Percentiles rank a stretch among this genome's conserved stretches.
phyloP scores from a whole-genome alignment of 2,329 filamentous ascomycete genomes.

The Fusarium floridanum region DNA sequence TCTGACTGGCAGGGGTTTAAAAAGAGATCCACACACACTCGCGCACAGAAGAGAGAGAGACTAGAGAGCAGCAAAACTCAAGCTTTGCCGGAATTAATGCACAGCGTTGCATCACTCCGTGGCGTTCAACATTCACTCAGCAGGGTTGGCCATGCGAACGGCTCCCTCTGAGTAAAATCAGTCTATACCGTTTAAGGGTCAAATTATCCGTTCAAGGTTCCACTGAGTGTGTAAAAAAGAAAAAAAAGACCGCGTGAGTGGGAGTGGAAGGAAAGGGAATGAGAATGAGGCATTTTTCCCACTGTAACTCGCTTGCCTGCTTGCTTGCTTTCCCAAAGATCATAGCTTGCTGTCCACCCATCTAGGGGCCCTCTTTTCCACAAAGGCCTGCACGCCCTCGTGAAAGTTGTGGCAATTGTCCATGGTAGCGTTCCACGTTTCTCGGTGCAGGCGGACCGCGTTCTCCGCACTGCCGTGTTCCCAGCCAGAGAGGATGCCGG shows the following conservation, averaged over 20 bases:
- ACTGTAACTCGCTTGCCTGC: not conserved
- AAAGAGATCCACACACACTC: conserved; percentile 8
- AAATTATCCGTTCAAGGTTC: conserved; percentile 12
- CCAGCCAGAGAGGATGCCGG: conserved; percentile 78
- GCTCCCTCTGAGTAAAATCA: not conserved
- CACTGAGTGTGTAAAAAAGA: not conserved
- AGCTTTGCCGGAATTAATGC: conserved; percentile 2
- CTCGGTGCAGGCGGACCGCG: conserved; percentile 63
- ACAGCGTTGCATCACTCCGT: conserved; percentile 28
- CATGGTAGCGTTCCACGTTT: conserved; percentile 67
- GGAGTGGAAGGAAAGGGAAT: not conserved
- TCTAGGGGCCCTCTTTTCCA: conserved; percentile 75
- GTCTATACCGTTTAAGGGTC: not conserved
- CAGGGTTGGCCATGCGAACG: not conserved
- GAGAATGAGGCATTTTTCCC: conserved; percentile 9
- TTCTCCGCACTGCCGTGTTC: conserved; percentile 73
- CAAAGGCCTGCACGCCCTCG: conserved; percentile 78
- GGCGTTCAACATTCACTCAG: not conserved
- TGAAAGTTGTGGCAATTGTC: conserved; percentile 75
- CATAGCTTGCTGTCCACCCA: conserved; percentile 73
- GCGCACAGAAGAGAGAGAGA: not conserved
- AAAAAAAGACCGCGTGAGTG: not conserved
- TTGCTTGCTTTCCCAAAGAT: not conserved
- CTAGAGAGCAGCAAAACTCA: not conserved
- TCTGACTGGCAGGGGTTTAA: conserved; percentile 34